These are phyloP conservation scores for Cyberlindnera amylophila DNA, from an alignment of 805 yeast species.

Conservation along the genomic window DNA sequence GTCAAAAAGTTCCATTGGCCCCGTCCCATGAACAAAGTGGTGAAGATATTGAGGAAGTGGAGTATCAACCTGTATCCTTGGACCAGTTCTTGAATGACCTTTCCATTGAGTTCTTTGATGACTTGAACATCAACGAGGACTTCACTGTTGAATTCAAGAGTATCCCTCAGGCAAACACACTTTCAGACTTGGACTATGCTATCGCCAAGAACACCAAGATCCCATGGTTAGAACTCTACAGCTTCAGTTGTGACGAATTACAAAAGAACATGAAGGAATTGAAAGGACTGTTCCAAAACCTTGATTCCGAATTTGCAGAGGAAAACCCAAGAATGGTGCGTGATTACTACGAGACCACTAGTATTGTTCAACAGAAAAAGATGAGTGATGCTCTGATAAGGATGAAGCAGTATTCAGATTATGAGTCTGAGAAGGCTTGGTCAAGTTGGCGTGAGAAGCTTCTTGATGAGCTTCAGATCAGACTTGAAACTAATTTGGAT, in stretches of 20 bases:
- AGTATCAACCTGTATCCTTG: conserved; percentile 24
- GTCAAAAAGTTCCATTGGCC: conserved; percentile 22
- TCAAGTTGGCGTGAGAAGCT: conserved; percentile 25
- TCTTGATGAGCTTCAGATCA: conserved; percentile 21
- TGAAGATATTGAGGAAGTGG: conserved; percentile 5
- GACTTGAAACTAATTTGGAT: conserved; percentile 16
- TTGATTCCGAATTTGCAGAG: conserved; percentile 24
- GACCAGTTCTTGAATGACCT: conserved; percentile 24
- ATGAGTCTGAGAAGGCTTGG: conserved; percentile 26
- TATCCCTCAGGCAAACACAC: background rate
- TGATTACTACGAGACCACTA: conserved; percentile 22
- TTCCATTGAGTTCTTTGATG: conserved; percentile 28
- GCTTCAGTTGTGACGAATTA: conserved; percentile 28
- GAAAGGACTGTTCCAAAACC: conserved; percentile 22
- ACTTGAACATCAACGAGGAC: conserved; percentile 24
- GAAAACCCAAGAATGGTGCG: conserved; percentile 27
- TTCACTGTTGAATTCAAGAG: conserved; percentile 18
- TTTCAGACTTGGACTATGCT: conserved; percentile 17
- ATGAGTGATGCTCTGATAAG: conserved; percentile 24
- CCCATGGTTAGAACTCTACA: conserved; percentile 28
- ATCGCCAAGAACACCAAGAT: conserved; percentile 22
- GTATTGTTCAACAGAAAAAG: conserved; percentile 21
- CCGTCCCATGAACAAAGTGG: conserved; percentile 22
- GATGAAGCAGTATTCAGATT: conserved; percentile 27
- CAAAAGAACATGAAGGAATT: conserved; percentile 26